These are phyloP conservation scores for Neopestalotiopsis sp. DNA, from an alignment of 2,329 filamentous ascomycete species.

Conservation along the genomic window DNA sequence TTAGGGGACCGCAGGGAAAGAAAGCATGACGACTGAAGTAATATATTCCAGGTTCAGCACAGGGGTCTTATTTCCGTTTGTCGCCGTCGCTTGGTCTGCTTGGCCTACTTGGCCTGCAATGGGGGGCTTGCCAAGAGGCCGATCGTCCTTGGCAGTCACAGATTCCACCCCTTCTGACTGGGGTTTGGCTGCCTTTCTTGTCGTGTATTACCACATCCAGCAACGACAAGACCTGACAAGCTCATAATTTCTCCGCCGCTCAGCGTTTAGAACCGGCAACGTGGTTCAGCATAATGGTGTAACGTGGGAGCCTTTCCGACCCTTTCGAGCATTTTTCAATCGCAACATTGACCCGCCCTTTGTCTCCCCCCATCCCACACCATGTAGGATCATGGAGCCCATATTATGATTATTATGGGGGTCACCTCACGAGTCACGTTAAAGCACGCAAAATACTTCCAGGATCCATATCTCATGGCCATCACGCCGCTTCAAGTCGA, in stretches of 20 bases:
- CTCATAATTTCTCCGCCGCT: conserved; percentile 12
- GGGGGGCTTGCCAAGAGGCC: conserved; percentile 9
- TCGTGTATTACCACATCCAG: not conserved
- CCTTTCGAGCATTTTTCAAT: no score
- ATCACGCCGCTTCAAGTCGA: not conserved
- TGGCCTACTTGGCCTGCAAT: not conserved
- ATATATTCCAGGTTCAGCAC: conserved; percentile 10
- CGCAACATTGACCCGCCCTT: not conserved
- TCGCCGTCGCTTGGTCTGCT: not conserved
- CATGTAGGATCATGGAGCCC: not conserved
- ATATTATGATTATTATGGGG: not conserved
- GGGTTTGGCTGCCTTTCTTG: not conserved
- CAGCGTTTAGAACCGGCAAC: conserved; percentile 9
- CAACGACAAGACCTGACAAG: not conserved
- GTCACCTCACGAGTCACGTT: not conserved
- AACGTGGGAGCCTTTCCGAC: not conserved
- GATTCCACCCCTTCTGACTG: not conserved
- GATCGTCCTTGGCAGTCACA: conserved; percentile 17
- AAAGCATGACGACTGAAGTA: conserved; percentile 13
- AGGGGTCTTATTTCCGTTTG: not conserved
- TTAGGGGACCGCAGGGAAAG: not conserved
- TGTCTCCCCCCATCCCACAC: not conserved
- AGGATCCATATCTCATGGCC: not conserved
- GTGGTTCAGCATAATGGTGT: not conserved
- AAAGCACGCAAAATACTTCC: not conserved